Evolutionary conservation across 2,329 filamentous ascomycete genomes (phyloP).

Genomic region (Colletotrichum australisinense): DNA sequence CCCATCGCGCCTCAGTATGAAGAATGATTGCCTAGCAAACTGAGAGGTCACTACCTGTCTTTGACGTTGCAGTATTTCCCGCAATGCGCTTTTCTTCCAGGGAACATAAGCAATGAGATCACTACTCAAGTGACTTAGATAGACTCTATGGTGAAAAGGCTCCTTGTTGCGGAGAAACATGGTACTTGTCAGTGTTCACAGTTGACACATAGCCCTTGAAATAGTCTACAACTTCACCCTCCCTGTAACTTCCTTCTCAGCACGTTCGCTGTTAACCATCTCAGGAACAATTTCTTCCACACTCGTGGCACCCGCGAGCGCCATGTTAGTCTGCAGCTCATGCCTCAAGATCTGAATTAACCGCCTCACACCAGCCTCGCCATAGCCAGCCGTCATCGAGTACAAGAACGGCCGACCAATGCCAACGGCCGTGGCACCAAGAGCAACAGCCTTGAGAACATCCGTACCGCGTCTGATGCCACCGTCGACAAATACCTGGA

Average conservation of each 20-base stretch:
- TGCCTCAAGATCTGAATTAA: constrained; percentile 59
- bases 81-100: too few species aligned
- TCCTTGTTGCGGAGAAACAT: neutral
- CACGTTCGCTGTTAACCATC: constrained; percentile 38
- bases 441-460: constrained; percentile 77
- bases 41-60: too few species aligned
- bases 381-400: constrained; percentile 56
- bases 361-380: constrained; percentile 60
- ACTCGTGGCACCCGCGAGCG: constrained; percentile 73
- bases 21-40: too few species aligned
- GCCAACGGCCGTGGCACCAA: constrained; percentile 72
- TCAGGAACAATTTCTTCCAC: constrained; percentile 68
- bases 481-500: constrained; percentile 71
- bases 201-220: neutral
- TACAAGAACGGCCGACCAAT: constrained; percentile 76
- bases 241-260: constrained; percentile 34
- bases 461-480: constrained; percentile 74
- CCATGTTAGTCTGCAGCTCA: constrained; percentile 61
- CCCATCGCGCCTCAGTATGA: too few species aligned
- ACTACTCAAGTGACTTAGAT: too few species aligned
- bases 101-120: too few species aligned
- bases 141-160: too few species aligned
- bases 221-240: constrained; percentile 33
- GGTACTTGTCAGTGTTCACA: neutral
- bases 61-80: too few species aligned